These are phyloP conservation scores for Wickerhamiella lipophila DNA, from an alignment of 805 yeast species.

Conservation along the genomic window DNA sequence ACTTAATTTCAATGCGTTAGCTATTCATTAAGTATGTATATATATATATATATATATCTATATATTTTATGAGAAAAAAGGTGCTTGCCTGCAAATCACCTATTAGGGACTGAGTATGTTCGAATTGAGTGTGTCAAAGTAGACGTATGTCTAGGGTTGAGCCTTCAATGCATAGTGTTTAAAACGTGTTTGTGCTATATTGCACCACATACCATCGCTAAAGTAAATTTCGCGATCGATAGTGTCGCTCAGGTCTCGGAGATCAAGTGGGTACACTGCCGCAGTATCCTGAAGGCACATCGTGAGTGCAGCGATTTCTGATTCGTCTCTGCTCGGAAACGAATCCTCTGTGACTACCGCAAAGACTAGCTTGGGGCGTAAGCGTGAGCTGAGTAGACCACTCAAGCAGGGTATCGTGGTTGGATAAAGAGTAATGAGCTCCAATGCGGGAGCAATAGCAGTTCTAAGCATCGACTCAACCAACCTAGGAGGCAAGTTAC, in stretches of 20 bases:
- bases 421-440: neutral
- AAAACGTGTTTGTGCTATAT: slow-evolving; percentile 6
- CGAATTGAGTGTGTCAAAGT: too few species aligned
- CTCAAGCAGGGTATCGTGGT: neutral
- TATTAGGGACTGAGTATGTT: neutral
- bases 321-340: neutral
- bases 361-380: neutral
- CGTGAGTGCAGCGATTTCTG: neutral
- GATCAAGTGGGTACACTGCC: neutral
- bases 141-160: too few species aligned
- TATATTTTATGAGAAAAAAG: neutral
- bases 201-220: slow-evolving; percentile 9
- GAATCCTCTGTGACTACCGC: slow-evolving; percentile 3
- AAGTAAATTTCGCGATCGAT: slow-evolving; percentile 7
- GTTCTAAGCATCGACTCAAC: neutral
- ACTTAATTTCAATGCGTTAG: too few species aligned
- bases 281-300: slow-evolving; percentile 7
- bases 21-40: too few species aligned
- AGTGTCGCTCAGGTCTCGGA: neutral
- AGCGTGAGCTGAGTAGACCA: neutral
- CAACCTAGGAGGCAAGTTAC: neutral
- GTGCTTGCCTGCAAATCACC: slow-evolving; percentile 1
- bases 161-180: neutral
- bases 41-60: neutral
- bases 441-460: neutral